A percentile compares a stretch with the other conserved stretches of the same genome.
phyloP scores from a whole-genome alignment of 116 monocot species.

The Phalaenopsis hybrid region DNA sequence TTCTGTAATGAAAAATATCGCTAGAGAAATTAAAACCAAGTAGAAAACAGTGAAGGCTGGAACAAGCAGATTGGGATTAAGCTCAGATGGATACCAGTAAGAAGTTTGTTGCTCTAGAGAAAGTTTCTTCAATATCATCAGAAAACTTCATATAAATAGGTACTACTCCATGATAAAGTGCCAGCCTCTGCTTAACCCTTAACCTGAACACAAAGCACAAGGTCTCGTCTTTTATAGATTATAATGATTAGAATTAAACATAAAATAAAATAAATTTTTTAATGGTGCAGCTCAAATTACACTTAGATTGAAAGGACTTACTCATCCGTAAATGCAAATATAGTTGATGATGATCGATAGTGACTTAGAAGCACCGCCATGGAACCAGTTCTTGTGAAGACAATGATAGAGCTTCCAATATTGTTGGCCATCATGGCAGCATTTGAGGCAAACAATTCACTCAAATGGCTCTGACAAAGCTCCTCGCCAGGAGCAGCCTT shows the following conservation, averaged over 20 bases:
- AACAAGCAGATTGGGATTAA: not conserved
- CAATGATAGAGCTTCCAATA: constrained; percentile 64
- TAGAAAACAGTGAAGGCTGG: not conserved
- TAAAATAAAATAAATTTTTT: too few species aligned
- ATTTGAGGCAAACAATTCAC: constrained; percentile 83
- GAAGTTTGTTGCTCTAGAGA: constrained; percentile 52
- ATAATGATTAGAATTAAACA: not conserved
- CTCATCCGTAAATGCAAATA: constrained; percentile 93
- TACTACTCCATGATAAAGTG: constrained; percentile 79
- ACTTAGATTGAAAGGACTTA: constrained; percentile 25
- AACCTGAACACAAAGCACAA: constrained; percentile 37
- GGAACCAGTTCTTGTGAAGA: constrained; percentile 91
- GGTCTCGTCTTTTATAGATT: not conserved
- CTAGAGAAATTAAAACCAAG: not conserved
- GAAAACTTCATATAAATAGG: constrained; percentile 73
- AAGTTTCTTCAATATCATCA: constrained; percentile 84
- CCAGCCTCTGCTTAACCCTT: constrained; percentile 71
- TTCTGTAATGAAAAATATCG: constrained; percentile 25
- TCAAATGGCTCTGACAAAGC: constrained; percentile 42
- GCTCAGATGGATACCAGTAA: constrained; percentile 46
- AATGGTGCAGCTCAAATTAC: not conserved
- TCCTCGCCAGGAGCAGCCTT: constrained; percentile 39
- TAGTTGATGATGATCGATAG: constrained; percentile 61
- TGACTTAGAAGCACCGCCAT: constrained; percentile 92
- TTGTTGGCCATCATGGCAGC: constrained; percentile 73